Evolutionary conservation across 495 filamentous ascomycete genomes (phyloP).

Genomic region (Pseudotulostoma volvatum): DNA sequence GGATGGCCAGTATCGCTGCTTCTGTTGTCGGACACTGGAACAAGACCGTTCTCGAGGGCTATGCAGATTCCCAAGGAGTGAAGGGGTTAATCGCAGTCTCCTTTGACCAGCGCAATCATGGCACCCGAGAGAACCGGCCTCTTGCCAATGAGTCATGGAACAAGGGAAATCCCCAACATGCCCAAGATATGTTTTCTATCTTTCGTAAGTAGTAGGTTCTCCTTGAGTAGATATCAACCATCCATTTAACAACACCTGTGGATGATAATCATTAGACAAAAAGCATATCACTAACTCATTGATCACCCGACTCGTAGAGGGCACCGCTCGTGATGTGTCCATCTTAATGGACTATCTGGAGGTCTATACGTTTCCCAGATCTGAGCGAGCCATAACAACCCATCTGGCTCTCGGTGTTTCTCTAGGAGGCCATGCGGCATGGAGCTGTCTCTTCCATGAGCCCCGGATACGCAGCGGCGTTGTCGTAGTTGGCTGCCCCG

Average conservation of each 20-base stretch:
- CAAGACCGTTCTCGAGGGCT: slow-evolving; percentile 11
- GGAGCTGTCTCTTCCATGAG: slow-evolving; percentile 65
- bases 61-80: slow-evolving; percentile 11
- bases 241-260: too few species aligned
- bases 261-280: too few species aligned
- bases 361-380: slow-evolving; percentile 51
- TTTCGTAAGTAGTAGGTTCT: slow-evolving; percentile 33
- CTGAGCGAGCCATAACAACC: slow-evolving; percentile 38
- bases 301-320: slow-evolving; percentile 25
- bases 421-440: slow-evolving; percentile 77
- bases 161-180: slow-evolving; percentile 66
- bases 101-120: slow-evolving; percentile 88
- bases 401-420: slow-evolving; percentile 69
- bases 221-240: background rate
- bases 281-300: background rate
- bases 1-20: slow-evolving; percentile 47
- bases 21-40: slow-evolving; percentile 45
- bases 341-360: slow-evolving; percentile 55
- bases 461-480: slow-evolving; percentile 59
- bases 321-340: slow-evolving; percentile 59
- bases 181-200: slow-evolving; percentile 69
- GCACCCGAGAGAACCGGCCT: slow-evolving; percentile 42
- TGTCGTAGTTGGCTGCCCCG: slow-evolving; percentile 75
- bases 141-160: slow-evolving; percentile 59
- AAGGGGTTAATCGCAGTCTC: slow-evolving; percentile 58